Evolutionary conservation across 2,329 filamentous ascomycete genomes (phyloP).

Genomic region (Neofusicoccum kwambonambiense): DNA sequence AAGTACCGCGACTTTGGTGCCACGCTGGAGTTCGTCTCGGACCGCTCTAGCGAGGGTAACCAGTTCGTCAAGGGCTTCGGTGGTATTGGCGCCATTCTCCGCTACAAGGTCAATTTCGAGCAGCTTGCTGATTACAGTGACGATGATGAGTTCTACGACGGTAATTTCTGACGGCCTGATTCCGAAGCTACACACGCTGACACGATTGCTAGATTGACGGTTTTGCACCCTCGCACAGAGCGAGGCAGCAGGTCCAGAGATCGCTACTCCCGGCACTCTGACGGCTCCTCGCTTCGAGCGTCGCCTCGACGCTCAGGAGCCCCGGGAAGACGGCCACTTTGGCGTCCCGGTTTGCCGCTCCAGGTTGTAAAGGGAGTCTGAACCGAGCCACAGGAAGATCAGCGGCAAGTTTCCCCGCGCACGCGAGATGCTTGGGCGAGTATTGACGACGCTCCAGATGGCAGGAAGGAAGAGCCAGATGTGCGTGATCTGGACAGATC

Average conservation of each 20-base stretch:
- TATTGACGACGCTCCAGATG: not conserved
- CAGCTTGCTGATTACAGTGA: constrained; percentile 90
- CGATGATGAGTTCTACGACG: constrained; percentile 79
- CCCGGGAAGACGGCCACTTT: constrained; percentile 26
- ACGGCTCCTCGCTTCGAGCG: constrained; percentile 53
- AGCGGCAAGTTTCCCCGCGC: constrained; percentile 8
- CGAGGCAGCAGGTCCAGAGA: constrained; percentile 78
- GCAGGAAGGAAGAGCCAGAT: constrained; percentile 16
- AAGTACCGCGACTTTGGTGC: constrained; percentile 98
- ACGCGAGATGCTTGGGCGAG: not conserved
- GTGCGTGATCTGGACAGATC: constrained; percentile 17
- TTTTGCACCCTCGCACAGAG: constrained; percentile 78
- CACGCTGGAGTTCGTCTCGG: constrained; percentile 93
- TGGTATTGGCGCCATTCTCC: constrained; percentile 94
- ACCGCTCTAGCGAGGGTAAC: constrained; percentile 96
- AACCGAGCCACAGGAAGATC: constrained; percentile 22
- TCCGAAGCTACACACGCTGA: not conserved
- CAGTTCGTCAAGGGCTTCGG: constrained; percentile 99
- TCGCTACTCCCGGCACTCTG: constrained; percentile 52
- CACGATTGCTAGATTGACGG: constrained; percentile 71
- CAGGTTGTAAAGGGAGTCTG: constrained; percentile 36
- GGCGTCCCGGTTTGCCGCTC: constrained; percentile 37
- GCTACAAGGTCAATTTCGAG: constrained; percentile 99
- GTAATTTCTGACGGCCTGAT: constrained; percentile 32
- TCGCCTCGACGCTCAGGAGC: constrained; percentile 32